Percentiles rank a stretch among this genome's conserved stretches.
phyloP scores from a whole-genome alignment of 176 grass and related monocot genomes.

The Oryza glaberrima region DNA sequence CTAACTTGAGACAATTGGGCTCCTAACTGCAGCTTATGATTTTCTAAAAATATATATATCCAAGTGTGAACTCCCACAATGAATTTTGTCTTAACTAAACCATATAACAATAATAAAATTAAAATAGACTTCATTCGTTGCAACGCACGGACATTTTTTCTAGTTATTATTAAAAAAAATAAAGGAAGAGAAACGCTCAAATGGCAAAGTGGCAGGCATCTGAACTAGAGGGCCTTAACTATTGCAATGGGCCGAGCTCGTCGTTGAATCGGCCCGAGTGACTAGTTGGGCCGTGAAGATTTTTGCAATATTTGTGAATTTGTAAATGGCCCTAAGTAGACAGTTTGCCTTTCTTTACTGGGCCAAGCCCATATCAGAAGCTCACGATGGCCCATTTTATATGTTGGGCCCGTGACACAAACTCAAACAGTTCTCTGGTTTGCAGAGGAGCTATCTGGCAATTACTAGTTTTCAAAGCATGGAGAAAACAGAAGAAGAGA shows the following conservation, averaged over 20 bases:
- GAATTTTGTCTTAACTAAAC: no score
- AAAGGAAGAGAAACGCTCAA: not conserved
- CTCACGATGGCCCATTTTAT: not conserved
- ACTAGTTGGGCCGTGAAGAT: no score
- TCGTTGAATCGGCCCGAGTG: not conserved
- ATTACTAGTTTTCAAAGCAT: no score
- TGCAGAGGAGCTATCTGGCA: no score
- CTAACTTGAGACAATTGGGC: no score
- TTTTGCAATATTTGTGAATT: not conserved
- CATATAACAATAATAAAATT: no score
- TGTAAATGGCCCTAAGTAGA: not conserved
- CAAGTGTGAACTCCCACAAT: no score
- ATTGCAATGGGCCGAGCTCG: fast-evolving
- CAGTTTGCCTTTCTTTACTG: not conserved
- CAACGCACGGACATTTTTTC: no score
- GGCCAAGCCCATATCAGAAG: not conserved
- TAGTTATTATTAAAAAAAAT: not conserved
- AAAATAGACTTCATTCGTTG: no score
- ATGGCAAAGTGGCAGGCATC: not conserved
- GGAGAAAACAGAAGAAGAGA: not conserved
- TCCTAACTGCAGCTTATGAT: no score
- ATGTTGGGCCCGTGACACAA: not conserved
- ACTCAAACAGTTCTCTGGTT: not conserved
- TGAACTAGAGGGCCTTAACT: not conserved
- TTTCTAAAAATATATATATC: no score